Base-by-base conservation (phyloP, 2,329 filamentous ascomycete species). In the Alternaria ethzedia region DNA sequence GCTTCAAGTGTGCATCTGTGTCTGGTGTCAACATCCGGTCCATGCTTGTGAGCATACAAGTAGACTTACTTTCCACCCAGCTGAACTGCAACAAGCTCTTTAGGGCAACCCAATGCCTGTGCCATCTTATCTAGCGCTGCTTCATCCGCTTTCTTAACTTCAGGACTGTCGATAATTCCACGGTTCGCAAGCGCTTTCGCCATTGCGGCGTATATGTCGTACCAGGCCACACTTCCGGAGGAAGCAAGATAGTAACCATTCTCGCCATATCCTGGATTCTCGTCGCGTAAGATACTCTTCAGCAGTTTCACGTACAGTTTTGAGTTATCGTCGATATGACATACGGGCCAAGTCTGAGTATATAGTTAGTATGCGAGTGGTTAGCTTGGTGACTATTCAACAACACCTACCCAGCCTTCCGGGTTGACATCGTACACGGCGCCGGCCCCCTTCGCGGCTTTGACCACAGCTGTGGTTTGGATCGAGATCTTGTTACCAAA, bases 401-500 rank as follows among this genome's bases (percentile, higher is more conserved):
- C 12, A 23, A 20, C 9, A 54, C 51, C 10, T 8, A 54, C 51
- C 6, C 15, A 21, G 15, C 30, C 30, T 17, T 54, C 51, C 4
- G 30, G 30, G 6, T 54, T 54, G 13, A 54, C 20, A 43, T 54
- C 30, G 64, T 83, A 84, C 1, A 86, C 80, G 7, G 74, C 73
- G 5, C 81, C 68, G 25, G 79, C 20, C 3, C 73, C 77, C 50
- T 79, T 80, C 0, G 84, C 85, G 0, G 84, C 83, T 23, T 75
- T 75, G 3, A 87, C 82, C 15, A 86, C 80, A 1, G 81, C 83
- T 1, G 82, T 81, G 0, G 83, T 85, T 67, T 87, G 85, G 51
- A 85, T 86, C 2, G 85, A 86, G 44, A 84, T 84, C 2, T 59
- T 64, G 64, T 87, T 86, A 2, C 84, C 84, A 59, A 86, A 86